A percentile compares a stretch with the other conserved stretches of the same genome.
phyloP scores from a whole-genome alignment of 352 stramenopile genomes.

The Phytophthora macrochlamydospora region DNA sequence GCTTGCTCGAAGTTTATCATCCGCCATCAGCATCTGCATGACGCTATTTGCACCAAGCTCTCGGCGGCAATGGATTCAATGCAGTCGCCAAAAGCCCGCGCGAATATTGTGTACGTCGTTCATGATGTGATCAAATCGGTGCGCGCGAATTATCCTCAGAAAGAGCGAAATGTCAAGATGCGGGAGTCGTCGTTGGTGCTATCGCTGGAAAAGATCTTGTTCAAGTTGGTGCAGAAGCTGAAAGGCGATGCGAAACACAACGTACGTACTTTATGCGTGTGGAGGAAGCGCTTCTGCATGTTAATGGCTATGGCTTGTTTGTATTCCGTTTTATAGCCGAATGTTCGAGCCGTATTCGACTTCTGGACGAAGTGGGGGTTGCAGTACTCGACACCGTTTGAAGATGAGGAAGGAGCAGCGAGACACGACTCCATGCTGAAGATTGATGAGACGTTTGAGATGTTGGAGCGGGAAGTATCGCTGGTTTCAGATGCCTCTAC shows the following conservation, averaged over 20 bases:
- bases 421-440: conserved; percentile 52
- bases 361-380: conserved; percentile 90
- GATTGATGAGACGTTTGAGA: conserved; percentile 69
- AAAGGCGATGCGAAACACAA: conserved; percentile 62
- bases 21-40: conserved; percentile 75
- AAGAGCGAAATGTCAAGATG: conserved; percentile 82
- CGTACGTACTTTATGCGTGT: conserved; percentile 45
- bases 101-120: conserved; percentile 83
- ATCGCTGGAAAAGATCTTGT: conserved; percentile 74
- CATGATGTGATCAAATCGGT: conserved; percentile 85
- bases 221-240: conserved; percentile 63
- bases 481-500: conserved; percentile 67
- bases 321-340: conserved; percentile 39
- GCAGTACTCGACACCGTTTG: conserved; percentile 56
- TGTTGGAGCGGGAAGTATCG: conserved; percentile 58
- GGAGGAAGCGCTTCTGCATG: neutral
- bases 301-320: conserved; percentile 1
- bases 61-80: conserved; percentile 66
- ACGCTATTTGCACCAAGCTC: conserved; percentile 73
- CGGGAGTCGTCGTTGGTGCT: conserved; percentile 64
- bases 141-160: conserved; percentile 67
- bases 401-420: conserved; percentile 32
- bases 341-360: conserved; percentile 76
- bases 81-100: conserved; percentile 66
- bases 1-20: conserved; percentile 87